Percentiles rank a stretch among this genome's conserved stretches.
phyloP scores from a whole-genome alignment of 225 moss, liverwort and hornwort species.

The Anthoceros angustus region DNA sequence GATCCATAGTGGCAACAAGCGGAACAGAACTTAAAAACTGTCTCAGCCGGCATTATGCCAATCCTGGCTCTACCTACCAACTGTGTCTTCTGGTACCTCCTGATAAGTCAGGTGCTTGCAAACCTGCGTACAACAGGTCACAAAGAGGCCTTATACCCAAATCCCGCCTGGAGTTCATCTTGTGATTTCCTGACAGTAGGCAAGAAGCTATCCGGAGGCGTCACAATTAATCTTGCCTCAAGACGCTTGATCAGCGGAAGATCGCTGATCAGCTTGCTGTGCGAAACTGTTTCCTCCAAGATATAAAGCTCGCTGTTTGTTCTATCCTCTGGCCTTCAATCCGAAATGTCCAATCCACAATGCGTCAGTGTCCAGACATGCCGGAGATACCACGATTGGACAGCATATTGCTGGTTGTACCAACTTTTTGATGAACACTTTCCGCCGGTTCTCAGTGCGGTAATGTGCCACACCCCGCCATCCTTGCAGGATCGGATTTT shows the following conservation, averaged over 20 bases:
- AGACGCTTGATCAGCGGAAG: slow-evolving; percentile 30
- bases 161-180: too few relatives aligned
- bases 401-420: not conserved
- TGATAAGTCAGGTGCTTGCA: not conserved
- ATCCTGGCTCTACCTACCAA: not conserved
- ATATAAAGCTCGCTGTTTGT: slow-evolving; percentile 26
- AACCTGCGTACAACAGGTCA: not conserved
- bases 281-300: slow-evolving; percentile 18
- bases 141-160: too few relatives aligned
- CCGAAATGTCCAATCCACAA: not conserved
- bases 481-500: slow-evolving; percentile 5
- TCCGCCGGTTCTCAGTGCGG: slow-evolving; percentile 20
- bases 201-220: not conserved
- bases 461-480: slow-evolving; percentile 14
- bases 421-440: slow-evolving; percentile 28
- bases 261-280: slow-evolving; percentile 24
- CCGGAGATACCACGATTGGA: not conserved
- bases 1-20: too few relatives aligned
- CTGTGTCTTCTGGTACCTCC: slow-evolving; percentile 1
- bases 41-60: not conserved
- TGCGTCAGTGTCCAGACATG: not conserved
- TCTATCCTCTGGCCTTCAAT: slow-evolving; percentile 15
- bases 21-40: too few relatives aligned
- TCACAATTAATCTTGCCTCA: slow-evolving; percentile 15
- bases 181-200: too few relatives aligned